Evolutionary conservation across 2,329 filamentous ascomycete genomes (phyloP), one percentile per base, ranked within the genome.

Genomic region (Pezicula radicicola): DNA sequence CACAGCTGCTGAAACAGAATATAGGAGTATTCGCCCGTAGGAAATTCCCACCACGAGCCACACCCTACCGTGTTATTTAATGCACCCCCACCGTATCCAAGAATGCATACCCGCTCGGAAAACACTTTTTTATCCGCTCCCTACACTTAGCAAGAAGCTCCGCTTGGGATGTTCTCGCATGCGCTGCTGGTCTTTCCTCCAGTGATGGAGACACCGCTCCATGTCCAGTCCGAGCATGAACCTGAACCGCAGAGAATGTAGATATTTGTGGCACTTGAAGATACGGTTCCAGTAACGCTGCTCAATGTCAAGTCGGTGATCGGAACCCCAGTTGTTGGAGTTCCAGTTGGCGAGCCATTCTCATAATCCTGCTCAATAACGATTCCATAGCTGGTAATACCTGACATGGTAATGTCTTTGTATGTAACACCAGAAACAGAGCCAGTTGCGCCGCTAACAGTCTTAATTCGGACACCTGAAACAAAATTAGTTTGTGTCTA

Each of bases 321-420:
- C 10, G 75, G 57, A 72, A 59, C 19, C 13, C 55, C 55, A 8
- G 53, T 35, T 2, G 61, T 62, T 21, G 61, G 56, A 0, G 41
- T 62, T 3, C 60, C 61, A 3, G 60, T 63, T 40, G 62, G 62
- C 25, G 52, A 56, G 3, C 61, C 60, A 45, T 63, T 63, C 49
- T 55, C 28, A 46, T 80, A 80, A 63, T 83, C 78, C 68, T 85
- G 81, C 65, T 83, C 70, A 52, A 85, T 75, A 47, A 83, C 60
- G 45, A 84, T 76, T 42, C 63, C 76, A 42, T 65, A 65, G 13
- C 52, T 49, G 40, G 74, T 64, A 60, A 82, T 81, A 40, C 67
- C 65, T 39, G 68, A 72, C 2, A 83, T 68, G 1, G 69, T 72
- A 64, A 84, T 83, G 55, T 72, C 69, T 39, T 68, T 70, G 70